A percentile compares a stretch with the other conserved stretches of the same genome.
These are phyloP conservation scores for Sporothrix brasiliensis DNA, from an alignment of 2,329 filamentous ascomycete genomes.

Conservation along the genomic window DNA sequence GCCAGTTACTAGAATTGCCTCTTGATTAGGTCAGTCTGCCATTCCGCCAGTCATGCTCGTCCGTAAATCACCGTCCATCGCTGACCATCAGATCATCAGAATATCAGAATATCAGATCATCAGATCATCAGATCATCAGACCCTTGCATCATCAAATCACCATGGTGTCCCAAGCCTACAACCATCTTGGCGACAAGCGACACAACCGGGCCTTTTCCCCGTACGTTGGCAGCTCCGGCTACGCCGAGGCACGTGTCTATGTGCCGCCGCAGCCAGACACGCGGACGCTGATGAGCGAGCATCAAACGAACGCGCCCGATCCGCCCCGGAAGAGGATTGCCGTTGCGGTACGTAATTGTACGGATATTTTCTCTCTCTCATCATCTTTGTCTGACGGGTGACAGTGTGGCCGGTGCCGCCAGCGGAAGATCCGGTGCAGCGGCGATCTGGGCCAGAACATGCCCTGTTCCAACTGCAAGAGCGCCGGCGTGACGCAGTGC, in stretches of 20 bases:
- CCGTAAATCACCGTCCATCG: not conserved
- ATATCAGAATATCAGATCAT: not conserved
- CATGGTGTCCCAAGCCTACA: conserved; percentile 18
- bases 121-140: not conserved
- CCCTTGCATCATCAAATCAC: not conserved
- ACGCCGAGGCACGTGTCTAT: conserved; percentile 46
- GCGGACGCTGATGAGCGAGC: conserved; percentile 47
- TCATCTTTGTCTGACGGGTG: not conserved
- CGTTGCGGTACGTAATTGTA: conserved; percentile 55
- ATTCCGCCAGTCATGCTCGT: no score
- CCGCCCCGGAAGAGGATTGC: conserved; percentile 60
- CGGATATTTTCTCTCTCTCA: not conserved
- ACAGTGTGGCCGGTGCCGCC: conserved; percentile 85
- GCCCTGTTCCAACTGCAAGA: conserved; percentile 82
- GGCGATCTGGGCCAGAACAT: conserved; percentile 76
- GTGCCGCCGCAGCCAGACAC: conserved; percentile 37
- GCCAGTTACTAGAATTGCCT: not conserved
- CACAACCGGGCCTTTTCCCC: conserved; percentile 20
- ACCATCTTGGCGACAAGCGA: conserved; percentile 15
- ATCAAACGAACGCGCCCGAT: conserved; percentile 48
- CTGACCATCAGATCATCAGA: not conserved
- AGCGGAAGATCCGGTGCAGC: conserved; percentile 93
- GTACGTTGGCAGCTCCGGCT: conserved; percentile 30
- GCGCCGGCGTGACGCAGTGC: conserved; percentile 70
- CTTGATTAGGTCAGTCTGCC: not conserved